A percentile compares a stretch with the other conserved stretches of the same genome.
Evolutionary conservation across 1,284 basidiomycete genomes (phyloP).

Genomic region (Spongispora temasekensis): DNA sequence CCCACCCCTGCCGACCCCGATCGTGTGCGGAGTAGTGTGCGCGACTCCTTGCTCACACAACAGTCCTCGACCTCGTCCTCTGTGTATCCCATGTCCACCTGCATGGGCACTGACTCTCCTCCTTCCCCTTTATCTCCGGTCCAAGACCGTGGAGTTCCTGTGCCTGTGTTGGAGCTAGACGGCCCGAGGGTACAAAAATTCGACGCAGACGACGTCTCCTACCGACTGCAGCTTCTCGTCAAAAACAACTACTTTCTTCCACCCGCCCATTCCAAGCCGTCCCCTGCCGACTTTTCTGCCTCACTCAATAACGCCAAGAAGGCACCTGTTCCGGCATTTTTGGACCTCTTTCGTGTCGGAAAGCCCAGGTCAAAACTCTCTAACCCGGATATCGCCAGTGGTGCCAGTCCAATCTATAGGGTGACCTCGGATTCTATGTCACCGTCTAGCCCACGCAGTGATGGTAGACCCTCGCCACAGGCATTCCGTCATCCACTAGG

Average conservation of each 20-base stretch:
- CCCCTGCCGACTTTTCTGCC: conserved; percentile 56
- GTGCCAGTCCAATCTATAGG: conserved; percentile 50
- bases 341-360: conserved; percentile 68
- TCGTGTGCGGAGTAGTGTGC: conserved; percentile 34
- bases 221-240: conserved; percentile 75
- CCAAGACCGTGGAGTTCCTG: conserved; percentile 44
- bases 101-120: conserved; percentile 57
- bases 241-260: conserved; percentile 85
- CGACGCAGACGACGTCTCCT: conserved; percentile 78
- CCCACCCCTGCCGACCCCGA: conserved; percentile 29
- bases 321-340: conserved; percentile 54
- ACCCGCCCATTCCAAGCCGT: conserved; percentile 79
- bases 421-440: conserved; percentile 64
- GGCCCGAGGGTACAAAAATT: conserved; percentile 51
- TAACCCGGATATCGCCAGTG: conserved; percentile 50
- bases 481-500: conserved; percentile 39
- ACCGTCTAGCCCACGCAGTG: conserved; percentile 44
- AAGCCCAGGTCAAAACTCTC: conserved; percentile 64
- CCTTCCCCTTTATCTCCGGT: conserved; percentile 56
- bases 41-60: conserved; percentile 53
- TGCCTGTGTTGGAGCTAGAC: conserved; percentile 51
- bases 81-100: conserved; percentile 69
- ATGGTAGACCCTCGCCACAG: conserved; percentile 43
- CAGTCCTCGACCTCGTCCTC: conserved; percentile 68
- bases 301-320: conserved; percentile 44